Percentiles rank a stretch among this genome's conserved stretches.
Conservation (phyloP, 2,329 filamentous ascomycete species). For the Pseudovirgaria hyperparasitica region DNA sequence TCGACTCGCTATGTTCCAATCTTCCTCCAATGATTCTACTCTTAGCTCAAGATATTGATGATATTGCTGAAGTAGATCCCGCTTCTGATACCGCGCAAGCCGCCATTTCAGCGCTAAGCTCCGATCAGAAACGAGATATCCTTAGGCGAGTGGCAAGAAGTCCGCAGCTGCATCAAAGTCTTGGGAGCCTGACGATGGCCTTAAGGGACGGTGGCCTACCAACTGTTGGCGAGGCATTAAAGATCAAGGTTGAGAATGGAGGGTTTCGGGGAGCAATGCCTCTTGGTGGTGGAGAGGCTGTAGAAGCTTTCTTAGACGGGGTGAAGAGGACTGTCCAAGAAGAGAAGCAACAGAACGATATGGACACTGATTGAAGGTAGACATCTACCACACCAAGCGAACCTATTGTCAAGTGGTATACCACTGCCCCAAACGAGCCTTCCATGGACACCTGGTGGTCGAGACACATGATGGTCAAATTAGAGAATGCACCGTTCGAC, state of each 20-base stretch:
- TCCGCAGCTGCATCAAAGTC: constrained; percentile 80
- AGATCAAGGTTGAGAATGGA: constrained; percentile 70
- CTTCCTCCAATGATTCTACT: constrained; percentile 70
- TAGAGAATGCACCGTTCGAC: no score
- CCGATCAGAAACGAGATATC: constrained; percentile 67
- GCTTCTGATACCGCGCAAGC: constrained; percentile 55
- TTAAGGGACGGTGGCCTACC: constrained; percentile 82
- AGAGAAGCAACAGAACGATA: constrained; percentile 7
- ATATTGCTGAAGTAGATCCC: constrained; percentile 52
- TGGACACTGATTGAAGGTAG: constrained; percentile 5
- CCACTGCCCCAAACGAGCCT: no score
- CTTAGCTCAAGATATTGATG: constrained; percentile 55
- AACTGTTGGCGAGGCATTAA: constrained; percentile 75
- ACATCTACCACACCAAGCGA: no score
- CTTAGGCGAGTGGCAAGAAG: constrained; percentile 73
- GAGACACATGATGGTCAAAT: no score
- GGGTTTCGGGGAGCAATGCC: constrained; percentile 76
- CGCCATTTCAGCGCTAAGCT: constrained; percentile 59
- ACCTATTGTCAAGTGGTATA: no score
- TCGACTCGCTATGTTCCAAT: constrained; percentile 64
- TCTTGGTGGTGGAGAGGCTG: constrained; percentile 73
- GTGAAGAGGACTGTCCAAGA: constrained; percentile 64
- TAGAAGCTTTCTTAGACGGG: constrained; percentile 83
- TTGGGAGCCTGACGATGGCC: constrained; percentile 75
- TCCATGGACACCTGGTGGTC: no score